phyloP scores from a whole-genome alignment of 2,329 filamentous ascomycete species.

The Botrytis sinoallii region DNA sequence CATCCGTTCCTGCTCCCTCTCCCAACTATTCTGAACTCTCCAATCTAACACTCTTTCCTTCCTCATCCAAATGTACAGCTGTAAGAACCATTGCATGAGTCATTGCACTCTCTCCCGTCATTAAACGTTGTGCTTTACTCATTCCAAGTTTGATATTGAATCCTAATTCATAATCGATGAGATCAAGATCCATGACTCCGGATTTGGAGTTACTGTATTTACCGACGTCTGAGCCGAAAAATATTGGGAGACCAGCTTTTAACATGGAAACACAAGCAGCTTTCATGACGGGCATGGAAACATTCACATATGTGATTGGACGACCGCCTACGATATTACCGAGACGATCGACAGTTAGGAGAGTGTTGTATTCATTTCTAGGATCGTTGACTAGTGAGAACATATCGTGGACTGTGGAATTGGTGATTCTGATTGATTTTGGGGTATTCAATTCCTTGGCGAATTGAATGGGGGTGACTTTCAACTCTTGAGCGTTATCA shows the following conservation, averaged over 20 bases:
- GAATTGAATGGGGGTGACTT: slow-evolving; percentile 67
- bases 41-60: slow-evolving; percentile 71
- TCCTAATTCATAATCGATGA: slow-evolving; percentile 80
- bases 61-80: slow-evolving; percentile 71
- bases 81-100: slow-evolving; percentile 92
- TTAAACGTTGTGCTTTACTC: slow-evolving; percentile 71
- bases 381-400: slow-evolving; percentile 86
- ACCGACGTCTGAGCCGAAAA: slow-evolving; percentile 86
- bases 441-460: slow-evolving; percentile 63
- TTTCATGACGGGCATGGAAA: slow-evolving; percentile 71
- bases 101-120: slow-evolving; percentile 76
- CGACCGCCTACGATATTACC: slow-evolving; percentile 79
- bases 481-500: slow-evolving; percentile 60
- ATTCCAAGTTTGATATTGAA: slow-evolving; percentile 73
- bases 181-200: slow-evolving; percentile 76
- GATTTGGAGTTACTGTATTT: slow-evolving; percentile 67
- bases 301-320: slow-evolving; percentile 78
- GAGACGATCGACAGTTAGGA: slow-evolving; percentile 73
- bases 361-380: slow-evolving; percentile 67
- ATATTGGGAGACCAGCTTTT: slow-evolving; percentile 72
- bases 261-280: slow-evolving; percentile 73
- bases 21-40: slow-evolving; percentile 88
- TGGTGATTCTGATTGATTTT: slow-evolving; percentile 55
- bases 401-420: slow-evolving; percentile 62
- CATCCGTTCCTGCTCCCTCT: slow-evolving; percentile 64